These are phyloP conservation scores for Botrytis tulipae DNA, from an alignment of 2,329 filamentous ascomycete genomes.

Conservation along the genomic window DNA sequence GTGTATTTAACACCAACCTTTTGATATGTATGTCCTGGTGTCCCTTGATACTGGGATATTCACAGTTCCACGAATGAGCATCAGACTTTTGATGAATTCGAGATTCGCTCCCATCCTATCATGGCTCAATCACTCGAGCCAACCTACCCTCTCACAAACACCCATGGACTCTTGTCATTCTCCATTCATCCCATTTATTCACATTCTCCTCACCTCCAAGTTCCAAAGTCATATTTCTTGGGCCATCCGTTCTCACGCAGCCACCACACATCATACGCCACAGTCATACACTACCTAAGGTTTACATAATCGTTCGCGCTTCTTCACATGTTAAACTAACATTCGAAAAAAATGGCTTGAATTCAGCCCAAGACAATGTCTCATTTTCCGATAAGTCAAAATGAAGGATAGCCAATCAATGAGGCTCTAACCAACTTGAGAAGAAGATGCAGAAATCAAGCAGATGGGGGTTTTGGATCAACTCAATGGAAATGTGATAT, in stretches of 20 bases:
- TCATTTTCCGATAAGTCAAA: background rate
- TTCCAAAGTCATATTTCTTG: too few relatives aligned
- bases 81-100: background rate
- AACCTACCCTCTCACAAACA: conserved; percentile 7
- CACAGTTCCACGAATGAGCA: too few relatives aligned
- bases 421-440: background rate
- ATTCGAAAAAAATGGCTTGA: background rate
- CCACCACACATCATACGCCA: conserved; percentile 5
- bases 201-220: background rate
- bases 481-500: background rate
- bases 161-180: background rate
- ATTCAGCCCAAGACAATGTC: conserved; percentile 1
- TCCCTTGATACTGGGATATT: too few relatives aligned
- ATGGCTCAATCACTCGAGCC: background rate
- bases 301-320: background rate
- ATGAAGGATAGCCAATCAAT: background rate
- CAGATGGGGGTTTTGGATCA: background rate
- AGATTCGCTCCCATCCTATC: background rate
- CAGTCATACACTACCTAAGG: background rate
- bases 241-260: background rate
- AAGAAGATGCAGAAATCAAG: conserved; percentile 2
- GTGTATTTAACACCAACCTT: background rate
- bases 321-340: background rate
- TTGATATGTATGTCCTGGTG: background rate
- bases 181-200: background rate